phyloP scores from a whole-genome alignment of 2,329 filamentous ascomycete species.

The Epichloe gansuensis region DNA sequence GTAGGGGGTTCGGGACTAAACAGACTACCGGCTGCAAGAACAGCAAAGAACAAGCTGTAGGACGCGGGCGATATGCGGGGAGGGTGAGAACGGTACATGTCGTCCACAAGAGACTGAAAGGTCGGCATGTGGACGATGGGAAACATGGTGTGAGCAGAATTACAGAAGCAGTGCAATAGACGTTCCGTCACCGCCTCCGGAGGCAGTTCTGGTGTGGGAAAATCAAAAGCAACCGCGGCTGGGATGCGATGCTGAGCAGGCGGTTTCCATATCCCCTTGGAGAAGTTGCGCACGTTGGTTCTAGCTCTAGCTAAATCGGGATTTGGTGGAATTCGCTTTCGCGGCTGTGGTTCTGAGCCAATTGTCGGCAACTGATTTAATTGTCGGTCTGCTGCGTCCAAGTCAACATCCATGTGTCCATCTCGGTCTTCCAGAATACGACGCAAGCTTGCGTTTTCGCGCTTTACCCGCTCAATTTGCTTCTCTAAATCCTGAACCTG shows the following conservation, averaged over 20 bases:
- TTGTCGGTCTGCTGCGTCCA: slow-evolving; percentile 34
- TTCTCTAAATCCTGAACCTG: slow-evolving; percentile 95
- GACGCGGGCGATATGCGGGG: slow-evolving; percentile 50
- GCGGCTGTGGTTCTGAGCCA: slow-evolving; percentile 50
- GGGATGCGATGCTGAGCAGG: slow-evolving; percentile 53
- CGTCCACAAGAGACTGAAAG: slow-evolving; percentile 64
- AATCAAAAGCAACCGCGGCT: slow-evolving; percentile 35
- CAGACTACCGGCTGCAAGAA: slow-evolving; percentile 71
- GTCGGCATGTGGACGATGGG: slow-evolving; percentile 83
- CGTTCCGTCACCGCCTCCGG: slow-evolving; percentile 56
- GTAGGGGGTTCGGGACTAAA: slow-evolving; percentile 47
- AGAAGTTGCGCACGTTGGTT: slow-evolving; percentile 57
- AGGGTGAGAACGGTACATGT: slow-evolving; percentile 57
- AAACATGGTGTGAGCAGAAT: slow-evolving; percentile 64
- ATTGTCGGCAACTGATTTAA: slow-evolving; percentile 50
- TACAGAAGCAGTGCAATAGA: slow-evolving; percentile 63
- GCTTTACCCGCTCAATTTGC: slow-evolving; percentile 67
- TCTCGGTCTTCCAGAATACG: slow-evolving; percentile 45
- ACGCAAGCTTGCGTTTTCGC: slow-evolving; percentile 64
- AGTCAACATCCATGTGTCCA: slow-evolving; percentile 36
- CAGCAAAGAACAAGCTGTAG: slow-evolving; percentile 67
- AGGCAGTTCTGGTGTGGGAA: slow-evolving; percentile 52
- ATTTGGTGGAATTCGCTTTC: slow-evolving; percentile 45
- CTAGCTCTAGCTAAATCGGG: slow-evolving; percentile 62
- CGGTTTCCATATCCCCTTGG: slow-evolving; percentile 67